Evolutionary conservation across 257 asterid species (phyloP), one percentile per base, ranked within the genome.

Genomic region (Solanum neorickii): DNA sequence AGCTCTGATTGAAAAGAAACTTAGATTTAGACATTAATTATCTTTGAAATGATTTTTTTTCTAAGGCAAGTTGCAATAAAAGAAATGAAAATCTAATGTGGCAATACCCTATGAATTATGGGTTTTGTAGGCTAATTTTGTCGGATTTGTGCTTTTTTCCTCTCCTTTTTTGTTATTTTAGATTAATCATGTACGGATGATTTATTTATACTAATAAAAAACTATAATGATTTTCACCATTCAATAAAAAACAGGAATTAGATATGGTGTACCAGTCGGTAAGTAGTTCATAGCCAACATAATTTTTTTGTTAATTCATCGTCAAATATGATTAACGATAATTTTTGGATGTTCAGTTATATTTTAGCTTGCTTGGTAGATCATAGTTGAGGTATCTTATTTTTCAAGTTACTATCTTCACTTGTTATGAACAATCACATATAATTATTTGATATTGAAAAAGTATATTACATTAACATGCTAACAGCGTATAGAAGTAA

Each of bases 41-140:
- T 80, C 20, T 47, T 6, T 29, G 66, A 16, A 73, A 83, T 83
- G 15, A 83, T 23, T 62, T 60, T 20, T 39, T 83, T 18, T 31
- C 33, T 35, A 66, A 60, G 62, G 86, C 77, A 80, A 35, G 76
- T 59, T 60, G 76, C 75, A 35, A 83, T 35, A 10, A 23, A 41
- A 66, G 86, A 83, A 41, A 80, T 29, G 44, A 29, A 80, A 47
- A 18, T 49, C 84, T 77, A 46, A 88, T 88, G 49, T 69, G 68
- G 82, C 73, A 82, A 82, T n/a, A 89, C 83, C 88, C 88, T 88
- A 86, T 85, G 87, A 87, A 49, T 72, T 33, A 70, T 47, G 88
- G 83, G 18, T 33, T 56, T 60, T 80, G 44, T 29, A 80, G 65
- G 62, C 60, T 39, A 13, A 16, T 86, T 27, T 73, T 59, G 86